A percentile compares a stretch with the other conserved stretches of the same genome.
phyloP scores from a whole-genome alignment of 1,284 basidiomycete species.

The Somion occarium region DNA sequence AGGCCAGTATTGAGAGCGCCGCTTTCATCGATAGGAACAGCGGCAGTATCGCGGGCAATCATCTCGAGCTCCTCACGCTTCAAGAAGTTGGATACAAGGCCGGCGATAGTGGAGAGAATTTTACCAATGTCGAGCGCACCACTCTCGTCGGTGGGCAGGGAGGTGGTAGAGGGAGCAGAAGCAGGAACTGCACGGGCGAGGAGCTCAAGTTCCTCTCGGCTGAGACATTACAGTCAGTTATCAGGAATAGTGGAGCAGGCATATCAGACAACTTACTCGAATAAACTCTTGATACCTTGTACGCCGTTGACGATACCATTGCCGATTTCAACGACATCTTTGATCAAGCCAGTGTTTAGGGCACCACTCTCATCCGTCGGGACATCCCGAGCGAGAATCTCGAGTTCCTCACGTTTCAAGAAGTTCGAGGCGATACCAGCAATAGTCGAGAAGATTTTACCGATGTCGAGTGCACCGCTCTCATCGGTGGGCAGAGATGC shows the following conservation, averaged over 20 bases:
- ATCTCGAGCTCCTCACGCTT: conserved; percentile 7
- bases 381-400: not conserved
- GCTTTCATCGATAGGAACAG: not conserved
- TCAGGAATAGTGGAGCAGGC: not conserved
- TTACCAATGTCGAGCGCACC: conserved; percentile 8
- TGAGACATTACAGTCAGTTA: not conserved
- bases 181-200: conserved; percentile 1
- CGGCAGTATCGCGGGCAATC: conserved; percentile 6
- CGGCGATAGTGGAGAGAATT: not conserved
- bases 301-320: conserved; percentile 7
- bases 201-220: not conserved
- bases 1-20: not conserved
- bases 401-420: not conserved
- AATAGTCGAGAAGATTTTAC: not conserved
- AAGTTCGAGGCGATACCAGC: not conserved
- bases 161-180: not conserved
- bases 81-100: not conserved
- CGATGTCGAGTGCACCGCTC: conserved; percentile 4
- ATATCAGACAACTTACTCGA: not conserved
- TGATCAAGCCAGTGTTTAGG: not conserved
- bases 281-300: conserved; percentile 2
- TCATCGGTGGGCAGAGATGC: too few species aligned
- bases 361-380: not conserved
- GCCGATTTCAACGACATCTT: conserved; percentile 8
- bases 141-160: conserved; percentile 1